phyloP scores from a whole-genome alignment of 192 early-diverging fungal genomes.

The Entomortierella beljakovae region DNA sequence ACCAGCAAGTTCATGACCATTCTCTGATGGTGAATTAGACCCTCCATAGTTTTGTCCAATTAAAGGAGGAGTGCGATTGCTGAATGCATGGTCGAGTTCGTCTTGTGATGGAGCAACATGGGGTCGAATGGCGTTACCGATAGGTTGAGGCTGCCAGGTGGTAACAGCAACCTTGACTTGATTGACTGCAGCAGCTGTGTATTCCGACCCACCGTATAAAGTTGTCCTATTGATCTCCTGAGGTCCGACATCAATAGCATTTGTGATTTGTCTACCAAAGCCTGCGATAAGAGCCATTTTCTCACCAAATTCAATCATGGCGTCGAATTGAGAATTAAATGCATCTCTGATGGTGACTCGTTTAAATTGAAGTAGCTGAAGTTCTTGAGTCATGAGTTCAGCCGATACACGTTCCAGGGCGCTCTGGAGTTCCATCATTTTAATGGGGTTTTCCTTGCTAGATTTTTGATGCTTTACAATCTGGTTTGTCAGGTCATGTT shows the following conservation, averaged over 20 bases:
- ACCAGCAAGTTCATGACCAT: conserved; percentile 1
- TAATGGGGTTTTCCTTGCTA: conserved; percentile 52
- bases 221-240: conserved; percentile 26
- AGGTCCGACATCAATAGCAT: conserved; percentile 44
- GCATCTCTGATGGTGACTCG: conserved; percentile 52
- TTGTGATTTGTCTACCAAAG: conserved; percentile 55
- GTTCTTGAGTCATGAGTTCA: conserved; percentile 42
- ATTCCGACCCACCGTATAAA: conserved; percentile 45
- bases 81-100: conserved; percentile 31
- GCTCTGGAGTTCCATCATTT: conserved; percentile 54
- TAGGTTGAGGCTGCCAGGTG: conserved; percentile 40
- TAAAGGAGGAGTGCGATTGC: conserved; percentile 21
- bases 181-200: conserved; percentile 44
- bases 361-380: conserved; percentile 52
- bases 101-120: conserved; percentile 38
- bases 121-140: conserved; percentile 26
- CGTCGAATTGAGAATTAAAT: conserved; percentile 44
- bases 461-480: conserved; percentile 52
- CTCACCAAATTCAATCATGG: conserved; percentile 55
- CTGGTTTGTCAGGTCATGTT: conserved; percentile 49
- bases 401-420: conserved; percentile 44
- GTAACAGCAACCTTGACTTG: conserved; percentile 52
- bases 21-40: conserved; percentile 1
- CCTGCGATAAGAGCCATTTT: conserved; percentile 57
- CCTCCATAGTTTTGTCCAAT: conserved; percentile 9